phyloP scores from a whole-genome alignment of 306 rosid genomes.

The Cucumis melo region DNA sequence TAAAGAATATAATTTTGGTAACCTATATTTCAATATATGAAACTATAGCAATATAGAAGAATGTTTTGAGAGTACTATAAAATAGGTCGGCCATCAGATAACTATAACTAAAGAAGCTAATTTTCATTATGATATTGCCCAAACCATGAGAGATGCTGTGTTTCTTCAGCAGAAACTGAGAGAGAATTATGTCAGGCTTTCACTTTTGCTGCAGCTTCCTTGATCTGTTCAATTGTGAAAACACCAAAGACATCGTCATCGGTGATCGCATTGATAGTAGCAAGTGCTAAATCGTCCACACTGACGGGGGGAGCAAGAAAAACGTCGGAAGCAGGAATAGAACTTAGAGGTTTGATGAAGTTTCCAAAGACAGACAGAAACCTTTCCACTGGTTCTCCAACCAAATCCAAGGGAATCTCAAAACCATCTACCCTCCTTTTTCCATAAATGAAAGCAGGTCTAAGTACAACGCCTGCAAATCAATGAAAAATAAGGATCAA shows the following conservation, averaged over 20 bases:
- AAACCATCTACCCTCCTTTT: conserved; percentile 68
- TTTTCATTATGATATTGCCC: background rate
- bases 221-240: conserved; percentile 78
- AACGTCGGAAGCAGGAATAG: conserved; percentile 84
- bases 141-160: background rate
- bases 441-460: conserved; percentile 89
- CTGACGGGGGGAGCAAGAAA: conserved; percentile 79
- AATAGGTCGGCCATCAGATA: background rate
- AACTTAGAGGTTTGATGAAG: conserved; percentile 68
- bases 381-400: conserved; percentile 76
- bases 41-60: background rate
- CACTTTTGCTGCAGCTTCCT: conserved; percentile 73
- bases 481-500: background rate
- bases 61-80: background rate
- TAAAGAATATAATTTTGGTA: background rate
- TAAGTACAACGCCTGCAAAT: conserved; percentile 67
- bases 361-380: conserved; percentile 46
- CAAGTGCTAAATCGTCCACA: conserved; percentile 77
- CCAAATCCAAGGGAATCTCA: conserved; percentile 74
- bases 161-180: background rate
- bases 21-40: background rate
- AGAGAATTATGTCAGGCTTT: conserved; percentile 23
- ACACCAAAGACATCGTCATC: conserved; percentile 85
- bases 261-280: conserved; percentile 51
- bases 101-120: background rate